These are phyloP conservation scores for Penicillium samsonianum DNA, from an alignment of 495 filamentous ascomycete species.

Conservation along the genomic window DNA sequence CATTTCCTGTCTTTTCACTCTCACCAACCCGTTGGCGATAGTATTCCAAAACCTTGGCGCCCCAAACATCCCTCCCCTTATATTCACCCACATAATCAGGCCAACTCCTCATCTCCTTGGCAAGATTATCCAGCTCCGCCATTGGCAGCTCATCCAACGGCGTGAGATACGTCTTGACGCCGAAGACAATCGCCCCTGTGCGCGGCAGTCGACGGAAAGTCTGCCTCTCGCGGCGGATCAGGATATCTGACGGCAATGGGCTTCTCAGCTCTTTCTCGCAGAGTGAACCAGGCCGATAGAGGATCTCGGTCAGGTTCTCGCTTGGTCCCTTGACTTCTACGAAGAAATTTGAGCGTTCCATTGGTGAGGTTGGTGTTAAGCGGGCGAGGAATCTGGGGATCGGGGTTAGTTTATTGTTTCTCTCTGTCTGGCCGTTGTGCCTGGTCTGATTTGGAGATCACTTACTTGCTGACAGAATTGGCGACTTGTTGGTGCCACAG, in stretches of 20 bases:
- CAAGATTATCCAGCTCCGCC: constrained; percentile 46
- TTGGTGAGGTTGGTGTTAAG: constrained; percentile 45
- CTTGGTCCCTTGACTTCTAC: constrained; percentile 48
- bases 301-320: constrained; percentile 45
- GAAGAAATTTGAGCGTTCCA: constrained; percentile 59
- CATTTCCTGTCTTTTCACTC: background rate
- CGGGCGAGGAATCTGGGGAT: constrained; percentile 48
- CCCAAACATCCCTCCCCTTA: constrained; percentile 56
- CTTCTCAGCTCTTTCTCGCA: constrained; percentile 35
- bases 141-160: constrained; percentile 48
- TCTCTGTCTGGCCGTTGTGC: background rate
- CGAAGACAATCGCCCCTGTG: constrained; percentile 52
- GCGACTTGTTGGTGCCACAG: constrained; percentile 56
- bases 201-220: constrained; percentile 55
- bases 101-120: constrained; percentile 53
- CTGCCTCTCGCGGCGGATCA: constrained; percentile 56
- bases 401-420: constrained; percentile 5
- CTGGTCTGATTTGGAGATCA: constrained; percentile 1
- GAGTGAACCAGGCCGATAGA: constrained; percentile 38
- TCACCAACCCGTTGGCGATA: constrained; percentile 32
- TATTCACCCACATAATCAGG: constrained; percentile 53
- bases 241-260: constrained; percentile 42
- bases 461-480: constrained; percentile 54
- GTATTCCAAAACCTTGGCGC: constrained; percentile 45
- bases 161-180: constrained; percentile 55